These are phyloP conservation scores for Herpetomonas muscarum DNA, from an alignment of 208 protist genomes.

Conservation along the genomic window DNA sequence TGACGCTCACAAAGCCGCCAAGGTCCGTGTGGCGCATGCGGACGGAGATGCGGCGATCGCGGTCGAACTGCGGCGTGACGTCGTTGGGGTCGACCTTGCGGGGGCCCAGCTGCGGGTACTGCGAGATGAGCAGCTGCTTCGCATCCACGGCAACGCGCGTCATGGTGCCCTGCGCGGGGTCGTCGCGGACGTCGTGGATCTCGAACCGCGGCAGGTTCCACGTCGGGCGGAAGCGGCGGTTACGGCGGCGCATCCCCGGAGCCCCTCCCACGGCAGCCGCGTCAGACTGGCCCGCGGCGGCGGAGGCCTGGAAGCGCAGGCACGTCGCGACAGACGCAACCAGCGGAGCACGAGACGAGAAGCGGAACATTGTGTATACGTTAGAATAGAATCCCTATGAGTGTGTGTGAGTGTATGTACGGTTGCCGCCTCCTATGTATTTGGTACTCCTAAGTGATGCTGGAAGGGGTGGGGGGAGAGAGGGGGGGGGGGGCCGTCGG, in stretches of 20 bases:
- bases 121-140: constrained; percentile 71
- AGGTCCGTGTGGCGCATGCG: constrained; percentile 79
- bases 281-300: background rate
- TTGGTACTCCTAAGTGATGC: too few relatives aligned
- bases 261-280: background rate
- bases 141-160: constrained; percentile 72
- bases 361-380: constrained; percentile 5
- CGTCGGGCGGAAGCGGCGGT: constrained; percentile 10
- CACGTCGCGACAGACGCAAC: background rate
- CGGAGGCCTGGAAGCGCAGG: constrained; percentile 5
- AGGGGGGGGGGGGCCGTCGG: background rate
- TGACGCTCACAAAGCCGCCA: constrained; percentile 61
- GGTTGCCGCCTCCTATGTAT: too few relatives aligned
- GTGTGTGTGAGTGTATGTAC: too few relatives aligned
- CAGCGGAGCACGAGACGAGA: background rate
- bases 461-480: background rate
- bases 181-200: constrained; percentile 81
- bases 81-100: constrained; percentile 86
- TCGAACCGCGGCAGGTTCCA: constrained; percentile 71
- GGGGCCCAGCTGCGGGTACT: constrained; percentile 84
- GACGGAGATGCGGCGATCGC: constrained; percentile 66
- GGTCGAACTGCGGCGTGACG: constrained; percentile 78
- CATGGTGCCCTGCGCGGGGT: constrained; percentile 68
- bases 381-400: background rate
- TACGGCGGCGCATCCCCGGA: background rate